Conservation (phyloP, 257 asterid genomes). For the Ballota nigra region DNA sequence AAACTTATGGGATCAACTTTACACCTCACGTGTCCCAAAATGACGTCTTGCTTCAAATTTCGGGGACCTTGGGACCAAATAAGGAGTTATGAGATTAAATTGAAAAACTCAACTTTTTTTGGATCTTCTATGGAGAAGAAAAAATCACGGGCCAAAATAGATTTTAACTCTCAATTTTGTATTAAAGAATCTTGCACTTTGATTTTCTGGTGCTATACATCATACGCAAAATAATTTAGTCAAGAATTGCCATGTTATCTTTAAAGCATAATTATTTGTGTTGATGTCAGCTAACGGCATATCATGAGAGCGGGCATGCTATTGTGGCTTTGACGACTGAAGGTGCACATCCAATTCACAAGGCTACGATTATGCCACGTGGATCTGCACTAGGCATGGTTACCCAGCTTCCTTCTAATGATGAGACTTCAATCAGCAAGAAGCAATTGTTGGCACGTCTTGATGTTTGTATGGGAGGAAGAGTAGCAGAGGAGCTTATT, state of each 20-base stretch:
- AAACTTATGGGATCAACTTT: too few relatives aligned
- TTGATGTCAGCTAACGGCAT: slow-evolving; percentile 80
- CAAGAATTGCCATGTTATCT: not conserved
- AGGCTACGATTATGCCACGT: slow-evolving; percentile 94
- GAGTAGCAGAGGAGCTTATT: slow-evolving; percentile 95
- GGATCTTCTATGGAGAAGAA: too few relatives aligned
- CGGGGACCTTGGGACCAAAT: too few relatives aligned
- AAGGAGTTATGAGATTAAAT: too few relatives aligned
- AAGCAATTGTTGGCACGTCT: slow-evolving; percentile 94
- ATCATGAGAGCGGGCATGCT: slow-evolving; percentile 98
- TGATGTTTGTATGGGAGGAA: slow-evolving; percentile 99
- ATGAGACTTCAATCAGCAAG: slow-evolving; percentile 93
- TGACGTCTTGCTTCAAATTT: too few relatives aligned
- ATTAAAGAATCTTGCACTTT: too few relatives aligned
- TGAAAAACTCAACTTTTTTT: too few relatives aligned
- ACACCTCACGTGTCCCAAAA: too few relatives aligned
- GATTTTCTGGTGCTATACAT: not conserved
- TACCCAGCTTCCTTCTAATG: slow-evolving; percentile 90
- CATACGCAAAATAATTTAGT: too few relatives aligned
- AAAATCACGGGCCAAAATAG: too few relatives aligned
- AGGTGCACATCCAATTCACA: slow-evolving; percentile 96
- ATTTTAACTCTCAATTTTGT: too few relatives aligned
- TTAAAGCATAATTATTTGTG: not conserved
- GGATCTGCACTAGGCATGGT: slow-evolving; percentile 98
- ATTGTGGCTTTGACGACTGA: slow-evolving; percentile 91